phyloP scores from a whole-genome alignment of 2,329 filamentous ascomycete genomes.

The Byssothecium circinans region DNA sequence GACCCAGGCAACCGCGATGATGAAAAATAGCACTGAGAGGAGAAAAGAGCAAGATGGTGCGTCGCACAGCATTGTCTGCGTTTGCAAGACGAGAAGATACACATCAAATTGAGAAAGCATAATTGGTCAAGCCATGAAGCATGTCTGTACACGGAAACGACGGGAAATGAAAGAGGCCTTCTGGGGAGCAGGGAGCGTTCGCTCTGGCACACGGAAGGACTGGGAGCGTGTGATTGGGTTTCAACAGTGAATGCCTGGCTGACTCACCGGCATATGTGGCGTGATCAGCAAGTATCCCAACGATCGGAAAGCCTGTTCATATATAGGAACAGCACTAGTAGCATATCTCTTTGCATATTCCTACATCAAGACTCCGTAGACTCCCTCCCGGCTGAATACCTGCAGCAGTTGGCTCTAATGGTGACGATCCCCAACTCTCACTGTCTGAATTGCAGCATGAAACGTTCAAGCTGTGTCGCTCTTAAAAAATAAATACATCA shows the following conservation, averaged over 20 bases:
- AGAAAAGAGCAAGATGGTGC: background rate
- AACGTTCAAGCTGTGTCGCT: background rate
- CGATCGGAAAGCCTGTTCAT: too few species aligned
- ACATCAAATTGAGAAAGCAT: background rate
- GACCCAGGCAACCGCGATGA: background rate
- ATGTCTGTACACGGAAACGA: background rate
- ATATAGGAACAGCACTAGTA: too few species aligned
- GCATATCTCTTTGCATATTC: too few species aligned
- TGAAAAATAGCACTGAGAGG: background rate
- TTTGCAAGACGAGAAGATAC: background rate
- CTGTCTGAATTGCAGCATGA: background rate
- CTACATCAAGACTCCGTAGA: too few species aligned
- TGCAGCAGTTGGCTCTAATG: too few species aligned
- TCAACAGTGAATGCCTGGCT: background rate
- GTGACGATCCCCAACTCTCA: background rate
- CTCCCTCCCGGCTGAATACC: too few species aligned
- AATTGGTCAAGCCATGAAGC: background rate
- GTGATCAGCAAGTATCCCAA: background rate
- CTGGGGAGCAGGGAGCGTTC: too few species aligned
- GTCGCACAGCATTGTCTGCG: background rate
- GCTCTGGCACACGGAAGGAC: background rate
- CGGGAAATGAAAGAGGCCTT: too few species aligned
- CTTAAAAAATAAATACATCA: background rate
- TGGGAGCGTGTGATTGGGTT: background rate
- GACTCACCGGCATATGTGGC: background rate